These are phyloP conservation scores for Paraphysoderma sedebokerense DNA, from an alignment of 371 early-diverging fungal species.

Conservation along the genomic window DNA sequence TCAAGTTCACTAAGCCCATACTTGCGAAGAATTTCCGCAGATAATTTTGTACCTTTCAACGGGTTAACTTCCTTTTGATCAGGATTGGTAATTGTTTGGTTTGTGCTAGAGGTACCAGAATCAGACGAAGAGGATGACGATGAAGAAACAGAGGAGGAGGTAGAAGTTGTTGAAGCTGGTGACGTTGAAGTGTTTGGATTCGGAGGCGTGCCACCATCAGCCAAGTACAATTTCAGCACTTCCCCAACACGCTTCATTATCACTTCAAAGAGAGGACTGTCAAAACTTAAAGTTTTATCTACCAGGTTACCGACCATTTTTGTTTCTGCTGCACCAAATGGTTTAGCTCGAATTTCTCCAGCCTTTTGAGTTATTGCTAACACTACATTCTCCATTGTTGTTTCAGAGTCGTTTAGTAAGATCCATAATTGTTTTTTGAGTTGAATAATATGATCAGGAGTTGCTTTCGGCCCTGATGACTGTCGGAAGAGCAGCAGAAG, in stretches of 20 bases:
- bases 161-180: too few relatives aligned
- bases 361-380: not conserved
- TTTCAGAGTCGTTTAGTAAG: not conserved
- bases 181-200: too few relatives aligned
- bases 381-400: not conserved
- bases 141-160: too few relatives aligned
- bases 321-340: not conserved
- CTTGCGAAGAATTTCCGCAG: not conserved
- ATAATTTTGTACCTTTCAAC: too few relatives aligned
- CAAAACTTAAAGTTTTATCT: not conserved
- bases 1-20: not conserved
- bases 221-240: not conserved
- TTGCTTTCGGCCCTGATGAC: not conserved
- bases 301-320: not conserved
- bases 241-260: not conserved
- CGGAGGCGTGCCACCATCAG: not conserved
- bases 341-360: not conserved
- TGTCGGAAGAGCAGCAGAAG: slow-evolving; percentile 46
- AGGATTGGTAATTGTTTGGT: too few relatives aligned
- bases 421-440: not conserved
- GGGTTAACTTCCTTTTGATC: too few relatives aligned
- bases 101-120: too few relatives aligned
- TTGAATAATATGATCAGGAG: not conserved
- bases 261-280: not conserved
- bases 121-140: too few relatives aligned